Conservation (phyloP, 768 basidiomycete species). For the Boletus sensibilis region DNA sequence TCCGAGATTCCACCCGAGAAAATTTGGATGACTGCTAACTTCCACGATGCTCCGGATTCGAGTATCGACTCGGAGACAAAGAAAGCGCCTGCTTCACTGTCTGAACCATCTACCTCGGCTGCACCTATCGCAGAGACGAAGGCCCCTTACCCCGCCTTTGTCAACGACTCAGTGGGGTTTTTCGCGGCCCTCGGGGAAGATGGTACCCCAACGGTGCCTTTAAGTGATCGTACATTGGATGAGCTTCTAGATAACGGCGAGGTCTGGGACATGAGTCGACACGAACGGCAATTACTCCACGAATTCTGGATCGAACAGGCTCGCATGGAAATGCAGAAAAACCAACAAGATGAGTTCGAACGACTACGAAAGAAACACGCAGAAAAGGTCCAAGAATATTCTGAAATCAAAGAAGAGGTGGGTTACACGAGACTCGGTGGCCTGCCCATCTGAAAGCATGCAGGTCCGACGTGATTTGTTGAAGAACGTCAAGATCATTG, state of each 20-base stretch:
- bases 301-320: slow-evolving; percentile 48
- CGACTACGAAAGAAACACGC: slow-evolving; percentile 39
- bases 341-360: slow-evolving; percentile 43
- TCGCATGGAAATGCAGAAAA: slow-evolving; percentile 30
- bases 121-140: not conserved
- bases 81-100: not conserved
- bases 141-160: slow-evolving; percentile 9
- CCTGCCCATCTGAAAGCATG: not conserved
- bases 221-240: slow-evolving; percentile 36
- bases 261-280: slow-evolving; percentile 54
- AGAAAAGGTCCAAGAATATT: slow-evolving; percentile 36
- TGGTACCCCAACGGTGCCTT: slow-evolving; percentile 40
- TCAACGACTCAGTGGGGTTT: slow-evolving; percentile 33
- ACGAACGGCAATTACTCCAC: slow-evolving; percentile 48
- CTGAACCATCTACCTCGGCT: not conserved
- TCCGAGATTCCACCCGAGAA: slow-evolving; percentile 25
- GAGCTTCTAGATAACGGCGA: slow-evolving; percentile 35
- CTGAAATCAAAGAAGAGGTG: slow-evolving; percentile 56
- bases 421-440: slow-evolving; percentile 2
- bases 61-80: not conserved
- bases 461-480: slow-evolving; percentile 60
- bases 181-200: slow-evolving; percentile 39
- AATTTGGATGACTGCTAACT: slow-evolving; percentile 25
- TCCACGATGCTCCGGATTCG: not conserved
- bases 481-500: slow-evolving; percentile 56